Base-by-base conservation (phyloP, 2,329 filamentous ascomycete genomes). In the Tolypocladium pustulatum region DNA sequence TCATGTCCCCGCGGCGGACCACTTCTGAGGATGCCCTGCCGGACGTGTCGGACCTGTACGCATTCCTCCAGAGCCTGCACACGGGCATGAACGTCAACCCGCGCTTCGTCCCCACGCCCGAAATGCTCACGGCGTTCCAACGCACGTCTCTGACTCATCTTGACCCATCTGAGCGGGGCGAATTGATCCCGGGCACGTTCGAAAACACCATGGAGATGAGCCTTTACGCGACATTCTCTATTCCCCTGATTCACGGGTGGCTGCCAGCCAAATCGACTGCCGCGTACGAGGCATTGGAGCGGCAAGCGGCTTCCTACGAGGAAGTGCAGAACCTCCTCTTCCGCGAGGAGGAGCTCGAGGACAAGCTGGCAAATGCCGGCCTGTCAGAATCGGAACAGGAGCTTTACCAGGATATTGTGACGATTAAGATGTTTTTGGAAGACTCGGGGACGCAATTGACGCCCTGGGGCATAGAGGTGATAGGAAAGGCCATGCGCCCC, bases 61-160 rank as follows among this genome's bases (percentile, higher is more conserved):
- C 82, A 8, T 99, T 99, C 68, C 77, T 99, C 2, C 84, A 94
- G 59, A 89, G 90, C 52, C 76, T 99, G 2, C 91, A 97, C 65
- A 97, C 92, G 0, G 94, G 94, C 41, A 96, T 99, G 90, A 99
- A 97, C 67, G 93, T 97, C 59, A 99, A 99, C 64, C 94, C 94
- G 2, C 85, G 89, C 25, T 94, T 96, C 63, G 81, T 95, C 9
- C 81, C 90, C 2, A 80, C 77, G 0, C 69, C 74, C 9, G 76
- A 81, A 17, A 71, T 77, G 25, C 68, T 76, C 36, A 72, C 66
- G 58, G 76, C 78, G 2, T 78, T 79, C 53, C 79, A 78, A 68
- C 78, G 74, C 56, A 83, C 75, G 3, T 81, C 80, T 0, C 74
- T 83, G 38, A 79, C 77, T 1, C 77, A 84, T 62, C 66, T 82